Base-by-base conservation (phyloP, 352 stramenopile species). In the Globisporangium rhizosaccharum region DNA sequence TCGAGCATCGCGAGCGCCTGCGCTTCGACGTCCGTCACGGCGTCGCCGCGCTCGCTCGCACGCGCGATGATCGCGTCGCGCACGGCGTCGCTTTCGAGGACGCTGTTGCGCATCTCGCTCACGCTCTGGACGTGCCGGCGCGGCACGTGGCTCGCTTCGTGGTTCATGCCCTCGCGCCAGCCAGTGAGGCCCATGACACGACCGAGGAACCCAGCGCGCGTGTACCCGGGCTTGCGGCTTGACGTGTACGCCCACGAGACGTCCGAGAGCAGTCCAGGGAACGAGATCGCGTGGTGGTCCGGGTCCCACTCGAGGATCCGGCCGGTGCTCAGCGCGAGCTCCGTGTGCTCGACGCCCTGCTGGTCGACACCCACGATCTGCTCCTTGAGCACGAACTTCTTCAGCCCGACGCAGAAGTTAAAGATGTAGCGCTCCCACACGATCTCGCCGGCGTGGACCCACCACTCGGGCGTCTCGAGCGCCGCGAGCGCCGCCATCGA, bases 181-280 rank as follows among this genome's bases (percentile, higher is more conserved):
- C 87, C 87, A 2, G 87, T 96, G 51, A 95, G 64, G 0, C 87
- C 87, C 83, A 96, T 94, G 49, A 96, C 73, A 2, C 87, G 82
- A 0, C 87, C 87, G 0, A 94, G 71, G 5, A 96, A 33, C 5
- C 87, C 87, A 0, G 83, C 88, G 47, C 87, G 87, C 11, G 87
- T 96, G 62, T 94, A 96, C 9, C 87, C 87, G 12, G 87, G 87
- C 51, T 92, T 91, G 54, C 87, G 80, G 50, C 87, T 94, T 11
- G 84, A 94, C 28, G 87, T 96, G 57, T 94, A 96, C 9, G 87
- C 85, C 87, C 87, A 96, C 45, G 87, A 90, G 15, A 96, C 76
- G 56, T 96, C 87, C 6, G 85, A 88, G 8, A 96, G 69, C 26
- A 96, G 55, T 0, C 87, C 82, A 7, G 87, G 87, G 45, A 96